A percentile compares a stretch with the other conserved stretches of the same genome.
Evolutionary conservation across 352 stramenopile genomes (phyloP).

Genomic region (Phytopythium cucurbitacearum): DNA sequence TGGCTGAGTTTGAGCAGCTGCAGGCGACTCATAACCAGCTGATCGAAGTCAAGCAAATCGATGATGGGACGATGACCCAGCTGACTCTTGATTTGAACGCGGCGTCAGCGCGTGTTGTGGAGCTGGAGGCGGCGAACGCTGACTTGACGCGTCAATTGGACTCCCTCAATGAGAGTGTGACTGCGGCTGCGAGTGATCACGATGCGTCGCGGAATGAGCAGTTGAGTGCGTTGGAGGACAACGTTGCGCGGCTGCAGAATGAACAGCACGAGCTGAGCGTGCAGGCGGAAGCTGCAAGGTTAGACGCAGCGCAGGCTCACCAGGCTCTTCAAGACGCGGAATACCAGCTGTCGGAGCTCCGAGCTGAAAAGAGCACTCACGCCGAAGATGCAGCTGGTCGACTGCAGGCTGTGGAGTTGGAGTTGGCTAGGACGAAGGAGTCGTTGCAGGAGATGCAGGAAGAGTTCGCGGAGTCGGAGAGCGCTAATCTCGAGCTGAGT

Average conservation of each 20-base stretch:
- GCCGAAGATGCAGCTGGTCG: conserved; percentile 16
- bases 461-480: conserved; percentile 28
- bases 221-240: background rate
- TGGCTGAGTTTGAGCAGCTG: conserved; percentile 34
- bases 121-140: conserved; percentile 12
- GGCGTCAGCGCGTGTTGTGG: conserved; percentile 2
- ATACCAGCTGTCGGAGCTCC: conserved; percentile 28
- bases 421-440: conserved; percentile 26
- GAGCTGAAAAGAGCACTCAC: conserved; percentile 10
- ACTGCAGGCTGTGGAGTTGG: conserved; percentile 23
- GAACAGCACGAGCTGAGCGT: conserved; percentile 23
- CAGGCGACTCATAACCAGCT: conserved; percentile 21
- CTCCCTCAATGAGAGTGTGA: conserved; percentile 13
- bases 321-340: conserved; percentile 15
- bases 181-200: conserved; percentile 5
- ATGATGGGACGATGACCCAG: conserved; percentile 15
- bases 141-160: conserved; percentile 20
- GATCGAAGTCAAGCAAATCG: conserved; percentile 18
- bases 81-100: conserved; percentile 10
- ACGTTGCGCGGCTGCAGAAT: conserved; percentile 4
- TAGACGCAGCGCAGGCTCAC: conserved; percentile 2
- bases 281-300: conserved; percentile 17
- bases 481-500: conserved; percentile 9
- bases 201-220: background rate
- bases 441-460: conserved; percentile 23